Evolutionary conservation across 2,329 filamentous ascomycete species (phyloP), one percentile per base, ranked within the genome.

Genomic region (Fusarium domesticum): DNA sequence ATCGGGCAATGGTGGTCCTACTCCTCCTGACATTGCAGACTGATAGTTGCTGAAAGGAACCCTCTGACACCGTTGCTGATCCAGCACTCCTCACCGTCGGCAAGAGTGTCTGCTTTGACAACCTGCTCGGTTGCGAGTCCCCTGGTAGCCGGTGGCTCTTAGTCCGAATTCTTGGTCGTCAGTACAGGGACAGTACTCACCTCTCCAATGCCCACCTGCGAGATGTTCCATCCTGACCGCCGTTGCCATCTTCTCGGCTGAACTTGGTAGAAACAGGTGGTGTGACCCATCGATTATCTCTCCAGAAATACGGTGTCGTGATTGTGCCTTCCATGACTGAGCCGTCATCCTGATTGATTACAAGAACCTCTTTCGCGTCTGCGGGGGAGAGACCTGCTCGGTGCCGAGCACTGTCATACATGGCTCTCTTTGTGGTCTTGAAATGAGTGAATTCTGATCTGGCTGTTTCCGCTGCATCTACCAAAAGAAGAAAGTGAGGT

Each of bases 21-120:
- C 30, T 8, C 33, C 12, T 12, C 14, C 18, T 23, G 20, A 14
- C 28, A 17, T 33, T 11, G 25, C 17, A 71, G 50, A 15, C 48
- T 55, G 25, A 78, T 52, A 32, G 54, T 69, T 0, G 77, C 79
- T 45, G 64, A 70, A 11, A 83, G 72, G 54, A 95, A 96, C 0
- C 92, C 92, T 52, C 86, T 78, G 2, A 92, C 85, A 0, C 87
- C 90, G 65, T 92, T 96, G 65, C 90, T 96, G 41, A 96, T 70
- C 87, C 89, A 95, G 50, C 91, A 86, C 41, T 84, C 76, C 64
- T 96, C 91, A 1, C 84, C 87, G 51, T 88, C 74, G 4, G 73
- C 62, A 11, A 96, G 64, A 6, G 82, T 82, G 11, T 75, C 69
- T 2, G 71, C 72, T n/a, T 64, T 65, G 14, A 96, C 72, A 3